phyloP scores from a whole-genome alignment of 805 yeast genomes.

The Barnettozyma wickerhamii region DNA sequence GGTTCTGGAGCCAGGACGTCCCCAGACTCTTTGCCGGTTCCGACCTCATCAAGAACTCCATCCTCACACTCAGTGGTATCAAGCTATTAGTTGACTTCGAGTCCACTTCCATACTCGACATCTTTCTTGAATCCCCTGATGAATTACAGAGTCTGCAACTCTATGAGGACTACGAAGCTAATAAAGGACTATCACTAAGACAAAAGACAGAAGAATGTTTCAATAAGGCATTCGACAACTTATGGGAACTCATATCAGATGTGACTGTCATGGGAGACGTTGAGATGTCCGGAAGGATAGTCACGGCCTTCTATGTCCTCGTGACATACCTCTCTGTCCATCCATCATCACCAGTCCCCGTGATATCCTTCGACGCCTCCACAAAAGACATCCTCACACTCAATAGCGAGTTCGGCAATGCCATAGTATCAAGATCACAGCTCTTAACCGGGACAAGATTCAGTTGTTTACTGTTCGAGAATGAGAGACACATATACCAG shows the following conservation, averaged over 20 bases:
- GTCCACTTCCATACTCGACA: slow-evolving; percentile 11
- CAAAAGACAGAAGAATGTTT: slow-evolving; percentile 15
- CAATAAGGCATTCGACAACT: slow-evolving; percentile 8
- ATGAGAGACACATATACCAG: too few relatives aligned
- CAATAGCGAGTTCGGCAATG: background rate
- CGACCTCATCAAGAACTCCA: slow-evolving; percentile 12
- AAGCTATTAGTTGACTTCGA: slow-evolving; percentile 18
- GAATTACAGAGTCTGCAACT: slow-evolving; percentile 5
- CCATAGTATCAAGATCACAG: slow-evolving; percentile 3
- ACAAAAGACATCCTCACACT: background rate
- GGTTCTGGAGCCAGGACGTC: slow-evolving; percentile 14
- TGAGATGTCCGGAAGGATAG: slow-evolving; percentile 10
- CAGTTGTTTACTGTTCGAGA: slow-evolving; percentile 11
- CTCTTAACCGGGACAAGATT: slow-evolving; percentile 10
- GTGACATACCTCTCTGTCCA: slow-evolving; percentile 18
- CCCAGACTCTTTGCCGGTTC: slow-evolving; percentile 18
- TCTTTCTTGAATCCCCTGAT: slow-evolving; percentile 12
- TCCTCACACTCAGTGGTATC: slow-evolving; percentile 2
- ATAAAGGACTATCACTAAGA: slow-evolving; percentile 7
- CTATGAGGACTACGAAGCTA: slow-evolving; percentile 9
- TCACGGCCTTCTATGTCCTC: slow-evolving; percentile 14
- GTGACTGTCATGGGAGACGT: background rate
- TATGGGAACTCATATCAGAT: slow-evolving; percentile 1
- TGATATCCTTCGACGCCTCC: slow-evolving; percentile 2
- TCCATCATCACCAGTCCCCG: slow-evolving; percentile 12